Base-by-base conservation (phyloP, 345 rosid species). In the Eutrema yunnanense region DNA sequence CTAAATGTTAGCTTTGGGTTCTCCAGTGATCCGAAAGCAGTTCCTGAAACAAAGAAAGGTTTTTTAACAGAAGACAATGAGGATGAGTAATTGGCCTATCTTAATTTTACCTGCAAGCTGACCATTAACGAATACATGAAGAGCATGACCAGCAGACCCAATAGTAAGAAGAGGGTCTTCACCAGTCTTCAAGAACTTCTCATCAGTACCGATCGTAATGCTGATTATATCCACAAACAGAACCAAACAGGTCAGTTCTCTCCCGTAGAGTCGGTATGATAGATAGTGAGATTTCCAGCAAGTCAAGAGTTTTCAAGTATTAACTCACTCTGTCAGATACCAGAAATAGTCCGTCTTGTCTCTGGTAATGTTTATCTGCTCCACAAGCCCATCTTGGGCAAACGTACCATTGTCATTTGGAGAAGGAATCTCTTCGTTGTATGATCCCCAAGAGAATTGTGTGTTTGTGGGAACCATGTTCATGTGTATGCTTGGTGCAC, bases 261-360 rank as follows among this genome's bases (percentile, higher is more conserved):
- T 10, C 78, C 91, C 84, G 79, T 87, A 82, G 88, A 87, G 71
- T 88, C 84, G 9, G 90, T 57, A 41, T 30, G 33, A 4, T 30
- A 32, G 78, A 78, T 89, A 95, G 62, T 87, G 78, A 22, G 92
- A 88, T 77, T 82, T 91, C 82, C 82, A 86, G 26, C 54, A 81
- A 90, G 84, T 44, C 87, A 88, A 57, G 27, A 36, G 47, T 33
- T 49, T 54, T 59, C 50, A 64, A 58, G 51, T 41, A 26, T 9
- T 50, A 84, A 84, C 97, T 88, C 44, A 95, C 99, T 88, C 93
- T 72, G 96, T 90, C 81, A 86, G 80, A 81, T 90, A 95, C 99
- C 99, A 95, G 77, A 95, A 77, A 66, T 95, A 95, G 71, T 95
- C 99, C 0, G 99, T 71, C 26, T 62, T 34, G 73, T 95, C 99